Percentiles rank a stretch among this genome's conserved stretches.
Conservation (phyloP, 1,139 yeast genomes). For the Casaregolazyma suthepensis region DNA sequence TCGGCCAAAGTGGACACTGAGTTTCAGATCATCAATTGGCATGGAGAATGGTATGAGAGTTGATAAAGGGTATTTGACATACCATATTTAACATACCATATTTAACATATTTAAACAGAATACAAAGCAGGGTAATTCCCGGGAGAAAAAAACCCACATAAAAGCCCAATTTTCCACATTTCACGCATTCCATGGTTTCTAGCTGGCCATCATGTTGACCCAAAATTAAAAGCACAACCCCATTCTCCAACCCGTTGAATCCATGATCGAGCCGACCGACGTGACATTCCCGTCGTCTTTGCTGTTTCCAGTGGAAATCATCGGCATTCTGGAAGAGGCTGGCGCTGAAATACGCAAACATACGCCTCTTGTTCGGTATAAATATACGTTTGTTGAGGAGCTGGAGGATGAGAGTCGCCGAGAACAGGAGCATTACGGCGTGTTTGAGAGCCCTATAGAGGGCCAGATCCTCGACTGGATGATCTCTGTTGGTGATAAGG, state of each 20-base stretch:
- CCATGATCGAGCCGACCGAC: slow-evolving; percentile 26
- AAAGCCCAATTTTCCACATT: background rate
- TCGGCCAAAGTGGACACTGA: slow-evolving; percentile 2
- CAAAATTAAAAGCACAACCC: background rate
- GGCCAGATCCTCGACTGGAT: slow-evolving; percentile 55
- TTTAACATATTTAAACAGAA: background rate
- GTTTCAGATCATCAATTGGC: slow-evolving; percentile 7
- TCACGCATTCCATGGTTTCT: background rate
- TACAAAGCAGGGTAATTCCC: background rate
- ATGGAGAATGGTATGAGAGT: slow-evolving; percentile 6
- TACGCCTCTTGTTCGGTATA: slow-evolving; percentile 52
- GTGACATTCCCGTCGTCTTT: slow-evolving; percentile 48
- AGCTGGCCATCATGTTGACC: background rate
- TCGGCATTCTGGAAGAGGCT: slow-evolving; percentile 41
- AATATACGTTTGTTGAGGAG: slow-evolving; percentile 50
- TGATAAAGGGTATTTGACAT: background rate
- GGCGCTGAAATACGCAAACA: slow-evolving; percentile 50
- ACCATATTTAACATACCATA: background rate
- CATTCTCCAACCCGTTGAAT: background rate
- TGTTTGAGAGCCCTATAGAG: slow-evolving; percentile 77
- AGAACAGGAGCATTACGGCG: slow-evolving; percentile 36
- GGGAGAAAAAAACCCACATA: background rate
- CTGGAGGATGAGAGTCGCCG: slow-evolving; percentile 19
- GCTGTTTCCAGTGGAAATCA: slow-evolving; percentile 64
- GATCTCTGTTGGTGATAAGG: slow-evolving; percentile 54